These are phyloP conservation scores for Cryptococcus depauperatus DNA, from an alignment of 1,284 basidiomycete genomes.

Conservation along the genomic window DNA sequence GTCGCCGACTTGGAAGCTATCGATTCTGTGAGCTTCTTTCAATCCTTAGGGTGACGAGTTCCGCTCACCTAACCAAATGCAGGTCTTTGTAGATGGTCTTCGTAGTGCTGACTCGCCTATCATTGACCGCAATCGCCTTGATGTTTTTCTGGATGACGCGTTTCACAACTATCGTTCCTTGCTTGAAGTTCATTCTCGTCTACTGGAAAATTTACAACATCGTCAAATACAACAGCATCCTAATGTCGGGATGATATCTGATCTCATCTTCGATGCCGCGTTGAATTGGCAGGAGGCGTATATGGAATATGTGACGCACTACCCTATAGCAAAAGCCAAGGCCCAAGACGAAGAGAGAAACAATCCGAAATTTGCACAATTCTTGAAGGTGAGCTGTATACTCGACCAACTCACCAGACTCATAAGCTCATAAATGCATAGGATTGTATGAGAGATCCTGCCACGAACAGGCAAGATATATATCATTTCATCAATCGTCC, in stretches of 20 bases:
- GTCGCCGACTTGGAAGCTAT: conserved; percentile 87
- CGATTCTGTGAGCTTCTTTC: conserved; percentile 53
- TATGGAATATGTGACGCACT: conserved; percentile 84
- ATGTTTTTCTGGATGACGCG: conserved; percentile 77
- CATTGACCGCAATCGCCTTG: conserved; percentile 61
- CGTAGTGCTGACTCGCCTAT: conserved; percentile 60
- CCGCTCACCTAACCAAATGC: conserved; percentile 9
- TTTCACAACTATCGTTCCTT: conserved; percentile 70
- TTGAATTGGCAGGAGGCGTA: conserved; percentile 90
- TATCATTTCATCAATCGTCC: conserved; percentile 82
- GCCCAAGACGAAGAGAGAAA: conserved; percentile 78
- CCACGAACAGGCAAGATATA: conserved; percentile 63
- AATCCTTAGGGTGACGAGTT: background rate
- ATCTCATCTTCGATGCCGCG: conserved; percentile 76
- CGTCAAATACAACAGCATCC: conserved; percentile 89
- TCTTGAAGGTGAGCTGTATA: conserved; percentile 61
- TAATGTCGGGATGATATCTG: conserved; percentile 70
- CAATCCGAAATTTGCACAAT: conserved; percentile 70
- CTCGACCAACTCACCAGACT: background rate
- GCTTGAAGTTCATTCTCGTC: conserved; percentile 64
- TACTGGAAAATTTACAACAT: conserved; percentile 72
- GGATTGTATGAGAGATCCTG: conserved; percentile 27
- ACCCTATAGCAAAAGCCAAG: conserved; percentile 84
- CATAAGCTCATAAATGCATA: background rate
- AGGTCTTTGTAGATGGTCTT: conserved; percentile 58